These are phyloP conservation scores for Phyllosticta paracitricarpa DNA, from an alignment of 2,329 filamentous ascomycete genomes.

Conservation along the genomic window DNA sequence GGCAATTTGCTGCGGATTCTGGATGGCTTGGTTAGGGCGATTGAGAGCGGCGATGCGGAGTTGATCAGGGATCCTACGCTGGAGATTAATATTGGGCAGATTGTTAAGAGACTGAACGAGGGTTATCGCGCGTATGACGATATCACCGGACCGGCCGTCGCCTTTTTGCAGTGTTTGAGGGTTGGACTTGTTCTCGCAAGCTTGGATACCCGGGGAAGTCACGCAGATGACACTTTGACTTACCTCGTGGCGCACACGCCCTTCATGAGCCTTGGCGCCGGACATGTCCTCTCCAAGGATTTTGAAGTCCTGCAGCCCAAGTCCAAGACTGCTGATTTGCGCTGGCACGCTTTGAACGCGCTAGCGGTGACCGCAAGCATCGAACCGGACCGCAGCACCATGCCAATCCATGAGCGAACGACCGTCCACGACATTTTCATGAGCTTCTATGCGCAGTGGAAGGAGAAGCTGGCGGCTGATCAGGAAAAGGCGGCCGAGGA, in stretches of 20 bases:
- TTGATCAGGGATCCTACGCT: slow-evolving; percentile 26
- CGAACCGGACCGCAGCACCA: not conserved
- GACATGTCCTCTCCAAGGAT: slow-evolving; percentile 7
- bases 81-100: slow-evolving; percentile 52
- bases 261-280: slow-evolving; percentile 19
- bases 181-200: slow-evolving; percentile 58
- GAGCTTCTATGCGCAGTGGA: slow-evolving; percentile 71
- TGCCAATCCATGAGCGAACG: slow-evolving; percentile 22
- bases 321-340: slow-evolving; percentile 20
- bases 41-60: slow-evolving; percentile 16
- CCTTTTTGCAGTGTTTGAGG: slow-evolving; percentile 68
- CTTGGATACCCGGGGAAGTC: slow-evolving; percentile 12
- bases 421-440: slow-evolving; percentile 58
- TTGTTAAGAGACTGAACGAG: slow-evolving; percentile 58
- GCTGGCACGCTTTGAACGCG: slow-evolving; percentile 26
- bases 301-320: slow-evolving; percentile 12
- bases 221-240: slow-evolving; percentile 13
- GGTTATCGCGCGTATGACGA: slow-evolving; percentile 77
- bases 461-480: slow-evolving; percentile 62
- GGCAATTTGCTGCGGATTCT: slow-evolving; percentile 51
- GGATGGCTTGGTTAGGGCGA: slow-evolving; percentile 19
- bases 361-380: slow-evolving; percentile 18
- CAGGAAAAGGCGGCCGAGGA: slow-evolving; percentile 64
- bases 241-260: slow-evolving; percentile 22
- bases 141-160: slow-evolving; percentile 65